Conservation (phyloP, 2,329 filamentous ascomycete species). For the Pseudogymnoascus sp. region DNA sequence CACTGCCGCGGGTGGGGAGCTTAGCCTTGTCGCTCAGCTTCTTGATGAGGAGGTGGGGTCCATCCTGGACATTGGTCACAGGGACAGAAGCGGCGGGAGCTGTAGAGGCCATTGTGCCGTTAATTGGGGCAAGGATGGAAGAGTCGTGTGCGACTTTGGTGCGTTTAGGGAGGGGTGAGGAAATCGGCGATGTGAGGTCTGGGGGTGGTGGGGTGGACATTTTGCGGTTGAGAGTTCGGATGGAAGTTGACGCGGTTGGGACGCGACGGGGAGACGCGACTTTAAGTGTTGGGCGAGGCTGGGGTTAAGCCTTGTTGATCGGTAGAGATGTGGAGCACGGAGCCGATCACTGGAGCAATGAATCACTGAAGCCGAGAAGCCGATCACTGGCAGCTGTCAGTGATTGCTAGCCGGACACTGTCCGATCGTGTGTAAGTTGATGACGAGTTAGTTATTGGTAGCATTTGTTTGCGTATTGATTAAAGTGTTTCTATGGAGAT, state of each 20-base stretch:
- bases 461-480: not conserved
- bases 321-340: not conserved
- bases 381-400: not conserved
- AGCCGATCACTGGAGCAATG: not conserved
- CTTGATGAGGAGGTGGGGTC: slow-evolving; percentile 53
- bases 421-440: not conserved
- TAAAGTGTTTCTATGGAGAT: not conserved
- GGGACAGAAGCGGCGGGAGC: not conserved
- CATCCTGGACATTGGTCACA: not conserved
- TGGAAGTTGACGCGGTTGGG: not conserved
- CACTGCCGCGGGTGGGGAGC: slow-evolving; percentile 80
- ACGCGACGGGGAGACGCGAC: slow-evolving; percentile 2
- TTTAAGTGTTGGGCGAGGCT: not conserved
- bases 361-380: not conserved
- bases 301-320: not conserved
- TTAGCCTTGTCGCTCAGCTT: slow-evolving; percentile 74
- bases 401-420: not conserved
- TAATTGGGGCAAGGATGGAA: not conserved
- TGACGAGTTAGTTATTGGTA: not conserved
- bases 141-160: not conserved
- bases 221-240: not conserved
- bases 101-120: not conserved
- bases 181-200: slow-evolving; percentile 19
- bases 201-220: slow-evolving; percentile 6
- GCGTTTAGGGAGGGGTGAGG: slow-evolving; percentile 26